phyloP scores from a whole-genome alignment of 176 grass and related monocot genomes.

The Bothriochloa decipiens region DNA sequence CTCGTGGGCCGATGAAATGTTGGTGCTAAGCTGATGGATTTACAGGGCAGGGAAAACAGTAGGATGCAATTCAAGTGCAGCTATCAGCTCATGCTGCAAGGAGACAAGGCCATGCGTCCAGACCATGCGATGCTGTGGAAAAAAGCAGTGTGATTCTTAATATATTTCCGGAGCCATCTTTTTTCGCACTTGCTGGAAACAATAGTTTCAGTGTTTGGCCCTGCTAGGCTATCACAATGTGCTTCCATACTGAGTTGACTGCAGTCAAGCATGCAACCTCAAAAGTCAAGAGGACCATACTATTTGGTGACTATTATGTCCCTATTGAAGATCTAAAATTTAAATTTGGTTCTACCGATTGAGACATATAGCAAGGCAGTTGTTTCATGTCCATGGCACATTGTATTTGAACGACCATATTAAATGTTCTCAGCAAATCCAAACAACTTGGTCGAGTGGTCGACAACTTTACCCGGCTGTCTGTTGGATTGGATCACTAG shows the following conservation, averaged over 20 bases:
- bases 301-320: not conserved
- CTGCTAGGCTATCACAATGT: constrained; percentile 3
- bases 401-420: not conserved
- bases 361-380: not conserved
- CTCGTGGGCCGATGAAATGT: not conserved
- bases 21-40: constrained; percentile 13
- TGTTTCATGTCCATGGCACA: not conserved
- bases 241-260: constrained; percentile 22
- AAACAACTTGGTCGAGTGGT: not conserved
- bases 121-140: constrained; percentile 30
- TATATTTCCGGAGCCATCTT: constrained; percentile 12
- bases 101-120: constrained; percentile 36
- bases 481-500: constrained; percentile 6
- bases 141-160: not conserved
- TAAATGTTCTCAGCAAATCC: not conserved
- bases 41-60: constrained; percentile 20
- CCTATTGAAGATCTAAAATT: not conserved
- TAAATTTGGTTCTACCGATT: not conserved
- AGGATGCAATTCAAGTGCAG: not conserved
- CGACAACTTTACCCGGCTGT: not conserved
- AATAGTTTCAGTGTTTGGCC: not conserved
- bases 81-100: constrained; percentile 31
- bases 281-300: constrained; percentile 7
- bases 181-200: constrained; percentile 19
- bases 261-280: constrained; percentile 5